Base-by-base conservation (phyloP, 73 alveolate species). In the Paramecium caudatum region DNA sequence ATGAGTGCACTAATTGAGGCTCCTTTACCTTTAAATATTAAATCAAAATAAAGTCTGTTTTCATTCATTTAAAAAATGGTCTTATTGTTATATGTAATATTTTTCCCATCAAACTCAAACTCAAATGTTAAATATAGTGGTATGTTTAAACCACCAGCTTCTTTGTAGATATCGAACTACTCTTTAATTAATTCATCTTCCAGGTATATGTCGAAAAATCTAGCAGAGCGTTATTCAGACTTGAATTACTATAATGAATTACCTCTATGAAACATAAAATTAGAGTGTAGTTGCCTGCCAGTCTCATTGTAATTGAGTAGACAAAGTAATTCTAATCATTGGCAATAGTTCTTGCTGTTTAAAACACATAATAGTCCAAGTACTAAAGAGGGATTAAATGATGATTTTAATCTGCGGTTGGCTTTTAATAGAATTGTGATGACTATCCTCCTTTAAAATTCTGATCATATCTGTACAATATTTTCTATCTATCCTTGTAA, bases 401-500 rank as follows among this genome's bases (percentile, higher is more conserved):
- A 65, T 65, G 83, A 68, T 33, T 34, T 37, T 68, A 68, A 37
- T 34, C 47, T 68, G 47, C 17, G 84, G 47, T 68, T 37, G 16
- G 34, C 50, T 68, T 68, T 68, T 34, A 34, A 34, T 68, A 68
- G 50, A 68, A 34, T 49, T 25, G 30, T 34, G 1, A 15, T 37
- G 30, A 16, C 37, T 68, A 13, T 15, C 84, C 84, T 6, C 84
- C 84, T 25, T 68, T 37, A 68, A 32, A 68, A 68, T 37, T 37
- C 34, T 68, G 84, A 68, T 68, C 84, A 68, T 68, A 68, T 7
- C 50, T 34, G 34, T 68, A 68, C 37, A 68, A 68, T 65, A 65
- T 65, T 68, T 34, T 68, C 37, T 68, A 8, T 34, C 50, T 68
- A 12, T 68, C 84, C 84, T 68, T 68, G n/a, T 68, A 68, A 68